Evolutionary conservation across 2,329 filamentous ascomycete species (phyloP), one percentile per base, ranked within the genome.

Genomic region (Aquanectria penicillioides): DNA sequence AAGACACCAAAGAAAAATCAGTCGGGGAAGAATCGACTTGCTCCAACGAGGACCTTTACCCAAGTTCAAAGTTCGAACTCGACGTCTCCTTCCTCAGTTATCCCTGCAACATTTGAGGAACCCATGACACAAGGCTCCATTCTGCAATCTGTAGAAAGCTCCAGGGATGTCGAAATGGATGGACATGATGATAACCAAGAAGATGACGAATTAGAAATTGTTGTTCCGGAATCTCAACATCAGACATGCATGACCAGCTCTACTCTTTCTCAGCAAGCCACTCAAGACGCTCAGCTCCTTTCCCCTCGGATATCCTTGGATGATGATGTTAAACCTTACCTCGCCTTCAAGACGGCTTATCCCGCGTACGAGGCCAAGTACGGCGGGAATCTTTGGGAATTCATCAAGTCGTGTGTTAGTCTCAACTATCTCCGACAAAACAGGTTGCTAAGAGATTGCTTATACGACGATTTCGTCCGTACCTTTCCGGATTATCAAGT

Each of bases 401-500:
- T 86, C 50, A 66, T 84, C 20, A 74, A 73, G 18, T 80, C 80
- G 0, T 79, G 82, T 47, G 67, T 80, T 0, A 80, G 74, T 61
- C 65, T 85, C 7, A 70, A 78, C 15, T 75, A 73, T 48, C 70
- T 82, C 2, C 70, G 72, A 36, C 64, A 70, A 20, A 62, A 70
- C 11, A 70, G 71, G 8, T 48, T 63, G 5, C 65, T 84, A 15
- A 73, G 76, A 11, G 75, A 77, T 20, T 82, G 73, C 50, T 66
- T 84, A 0, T 86, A 79, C 57, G 84, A 86, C 62, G 84, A 86
- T 52, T 83, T 85, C 49, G 78, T 86, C 25, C 72, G 78, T 7
- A 68, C 71, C 2, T 85, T 80, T 47, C 73, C 77, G 2, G 68
- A 67, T 1, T 86, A 78, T 61, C 61, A 77, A 6, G 61, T 66